phyloP scores from a whole-genome alignment of 1,284 basidiomycete species.

The Phylloporus sp. region DNA sequence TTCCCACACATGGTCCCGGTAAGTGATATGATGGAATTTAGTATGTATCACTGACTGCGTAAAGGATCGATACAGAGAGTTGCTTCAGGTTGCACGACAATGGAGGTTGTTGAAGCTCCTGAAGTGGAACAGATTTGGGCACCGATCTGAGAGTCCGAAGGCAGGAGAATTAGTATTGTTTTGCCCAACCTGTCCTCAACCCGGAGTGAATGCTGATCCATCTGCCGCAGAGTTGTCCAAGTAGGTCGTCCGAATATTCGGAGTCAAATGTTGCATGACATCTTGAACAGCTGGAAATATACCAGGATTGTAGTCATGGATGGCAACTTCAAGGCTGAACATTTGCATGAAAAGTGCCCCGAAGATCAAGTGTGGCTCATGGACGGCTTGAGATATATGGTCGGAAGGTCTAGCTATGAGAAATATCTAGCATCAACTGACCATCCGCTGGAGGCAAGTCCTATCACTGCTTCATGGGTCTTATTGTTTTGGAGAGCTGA shows the following conservation, averaged over 20 bases:
- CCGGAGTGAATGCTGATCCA: background rate
- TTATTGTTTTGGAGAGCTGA: too few relatives aligned
- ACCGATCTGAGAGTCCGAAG: background rate
- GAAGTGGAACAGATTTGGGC: background rate
- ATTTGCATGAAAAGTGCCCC: background rate
- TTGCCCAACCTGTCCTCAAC: background rate
- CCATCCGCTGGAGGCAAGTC: background rate
- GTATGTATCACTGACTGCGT: too few relatives aligned
- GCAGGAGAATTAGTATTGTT: background rate
- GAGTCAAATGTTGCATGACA: too few relatives aligned
- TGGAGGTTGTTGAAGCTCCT: background rate
- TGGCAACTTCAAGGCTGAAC: background rate
- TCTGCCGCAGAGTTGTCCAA: too few relatives aligned
- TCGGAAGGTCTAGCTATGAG: background rate
- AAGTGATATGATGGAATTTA: background rate
- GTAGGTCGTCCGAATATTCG: background rate
- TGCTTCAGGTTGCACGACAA: background rate
- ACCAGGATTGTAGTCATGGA: too few relatives aligned
- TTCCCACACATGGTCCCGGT: background rate
- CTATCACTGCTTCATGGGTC: too few relatives aligned
- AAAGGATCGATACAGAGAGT: background rate
- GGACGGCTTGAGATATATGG: constrained; percentile 16
- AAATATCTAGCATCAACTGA: background rate
- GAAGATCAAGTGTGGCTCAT: constrained; percentile 16
- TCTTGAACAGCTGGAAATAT: too few relatives aligned